Conservation (phyloP, 2,329 filamentous ascomycete species). For the Penicillium hesseltinei region DNA sequence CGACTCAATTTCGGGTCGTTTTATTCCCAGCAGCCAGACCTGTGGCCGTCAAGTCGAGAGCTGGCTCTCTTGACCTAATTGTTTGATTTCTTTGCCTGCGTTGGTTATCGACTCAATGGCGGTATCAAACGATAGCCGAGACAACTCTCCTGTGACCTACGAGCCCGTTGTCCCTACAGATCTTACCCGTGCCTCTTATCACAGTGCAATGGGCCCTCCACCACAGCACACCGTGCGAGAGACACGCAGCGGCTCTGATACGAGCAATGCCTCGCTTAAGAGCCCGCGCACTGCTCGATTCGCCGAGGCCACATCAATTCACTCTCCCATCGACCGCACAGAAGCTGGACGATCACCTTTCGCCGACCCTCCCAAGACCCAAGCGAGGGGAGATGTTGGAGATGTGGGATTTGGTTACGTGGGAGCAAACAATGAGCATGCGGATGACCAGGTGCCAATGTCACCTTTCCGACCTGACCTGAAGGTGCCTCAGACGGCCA, state of each 20-base stretch:
- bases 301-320: slow-evolving; percentile 63
- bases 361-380: slow-evolving; percentile 51
- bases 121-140: slow-evolving; percentile 23
- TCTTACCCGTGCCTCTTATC: slow-evolving; percentile 35
- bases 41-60: slow-evolving; percentile 25
- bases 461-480: slow-evolving; percentile 87
- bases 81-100: slow-evolving; percentile 7
- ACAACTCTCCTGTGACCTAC: slow-evolving; percentile 32
- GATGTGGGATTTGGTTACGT: slow-evolving; percentile 95
- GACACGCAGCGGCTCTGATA: slow-evolving; percentile 33
- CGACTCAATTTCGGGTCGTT: slow-evolving; percentile 10
- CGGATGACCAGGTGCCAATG: slow-evolving; percentile 59
- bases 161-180: slow-evolving; percentile 42
- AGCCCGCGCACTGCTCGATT: slow-evolving; percentile 61
- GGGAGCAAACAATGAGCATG: slow-evolving; percentile 54
- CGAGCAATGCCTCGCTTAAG: slow-evolving; percentile 41
- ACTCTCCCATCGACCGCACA: slow-evolving; percentile 58
- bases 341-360: slow-evolving; percentile 50
- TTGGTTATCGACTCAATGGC: slow-evolving; percentile 24
- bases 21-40: neutral
- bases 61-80: slow-evolving; percentile 36
- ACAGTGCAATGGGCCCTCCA: slow-evolving; percentile 30
- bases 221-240: slow-evolving; percentile 29
- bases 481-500: slow-evolving; percentile 78
- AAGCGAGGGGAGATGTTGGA: slow-evolving; percentile 59